Evolutionary conservation across 202 grass and related monocot species (phyloP), one percentile per base, ranked within the genome.

Genomic region (Eragrostis tef): DNA sequence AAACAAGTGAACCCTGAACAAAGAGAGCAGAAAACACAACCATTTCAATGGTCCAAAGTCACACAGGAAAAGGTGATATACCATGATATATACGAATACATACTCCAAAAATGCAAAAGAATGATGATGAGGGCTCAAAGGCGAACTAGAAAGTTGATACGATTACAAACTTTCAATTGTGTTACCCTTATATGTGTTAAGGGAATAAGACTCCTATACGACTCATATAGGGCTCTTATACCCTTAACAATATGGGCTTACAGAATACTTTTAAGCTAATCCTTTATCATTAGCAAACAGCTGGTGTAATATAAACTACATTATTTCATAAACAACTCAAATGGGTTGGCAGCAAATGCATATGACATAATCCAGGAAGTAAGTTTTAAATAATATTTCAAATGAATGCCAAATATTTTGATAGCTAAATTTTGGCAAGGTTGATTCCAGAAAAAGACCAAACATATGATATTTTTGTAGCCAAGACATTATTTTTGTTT

Each of bases 1-100:
- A 94, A 73, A 98, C 79, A 91, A 98, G 73, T 66, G 88, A 88
- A 66, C 94, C 94, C 94, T 94, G 59, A 86, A 89, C 45, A 64
- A 49, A 70, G 34, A 74, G 36, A 84, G 43, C 57, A 72, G 8
- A 73, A 31, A 52, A 27, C 44, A 53, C 22, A 78, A 81, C 9
- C 29, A 22, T 52, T 26, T 66, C 34, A 48, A 58, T 20, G 60
- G 17, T 29, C 49, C 81, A 39, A 43, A 82, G 0, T 27, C 29
- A 54, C 29, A 41, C 7, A 19, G 4, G 58, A 67, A 86, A 77
- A 59, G 17, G 69, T 25, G 0, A 50, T 16, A 82, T 74, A 45
- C 6, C 24, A 52, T 11, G n/a, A 51, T 44, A 31, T 17, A 36
- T 27, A 61, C 24, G 11, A 78, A 16, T 39, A 51, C 0, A 79